Base-by-base conservation (phyloP, 1,284 basidiomycete species). In the Moesziomyces antarcticus region DNA sequence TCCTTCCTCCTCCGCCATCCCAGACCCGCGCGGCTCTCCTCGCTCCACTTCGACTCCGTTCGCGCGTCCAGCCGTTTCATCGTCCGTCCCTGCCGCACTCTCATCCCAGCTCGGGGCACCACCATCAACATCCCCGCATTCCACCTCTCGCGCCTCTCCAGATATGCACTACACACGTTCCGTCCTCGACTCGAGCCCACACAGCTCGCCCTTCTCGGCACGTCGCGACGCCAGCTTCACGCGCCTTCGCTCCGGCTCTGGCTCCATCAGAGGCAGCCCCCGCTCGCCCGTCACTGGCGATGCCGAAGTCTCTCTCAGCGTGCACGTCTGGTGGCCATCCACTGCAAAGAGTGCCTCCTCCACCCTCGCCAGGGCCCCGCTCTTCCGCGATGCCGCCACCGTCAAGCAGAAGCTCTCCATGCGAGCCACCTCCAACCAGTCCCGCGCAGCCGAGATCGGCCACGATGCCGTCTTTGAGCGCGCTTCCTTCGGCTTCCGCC, bases 371-470 rank as follows among this genome's bases (percentile, higher is more conserved):
- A 53, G 64, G 40, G 54, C 66, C 0, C 71, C 74, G 8, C 59
- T 76, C 41, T 64, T 76, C 44, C 54, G 74, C 20, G 73, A 76
- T 48, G 69, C 65, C 22, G 57, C 69, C 46, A 47, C 56, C 33
- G 57, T 73, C 50, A 76, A 76, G 47, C 60, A 65, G 35, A 73
- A 69, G 43, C 65, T 75, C 43, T 55, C 71, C 7, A 57, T 65
- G 54, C 56, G 61, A 13, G 8, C 50, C 18, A 52, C 51, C 1
- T 50, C 67, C 7, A 52, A 55, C 1, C 47, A 58, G 13, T 21
- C 5, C n/a, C 48, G 50, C 20, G 21, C 51, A 42, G 21, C 48
- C n/a, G 73, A 75, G 10, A 22, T 53, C 4, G 48, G 30, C 5
- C 62, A 68, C 18, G 59, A 73, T 13, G 44, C 52, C 41, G 24